Percentiles rank a stretch among this genome's conserved stretches.
Conservation (phyloP, 148 eudicot species). For the Persicaria tinctoria region DNA sequence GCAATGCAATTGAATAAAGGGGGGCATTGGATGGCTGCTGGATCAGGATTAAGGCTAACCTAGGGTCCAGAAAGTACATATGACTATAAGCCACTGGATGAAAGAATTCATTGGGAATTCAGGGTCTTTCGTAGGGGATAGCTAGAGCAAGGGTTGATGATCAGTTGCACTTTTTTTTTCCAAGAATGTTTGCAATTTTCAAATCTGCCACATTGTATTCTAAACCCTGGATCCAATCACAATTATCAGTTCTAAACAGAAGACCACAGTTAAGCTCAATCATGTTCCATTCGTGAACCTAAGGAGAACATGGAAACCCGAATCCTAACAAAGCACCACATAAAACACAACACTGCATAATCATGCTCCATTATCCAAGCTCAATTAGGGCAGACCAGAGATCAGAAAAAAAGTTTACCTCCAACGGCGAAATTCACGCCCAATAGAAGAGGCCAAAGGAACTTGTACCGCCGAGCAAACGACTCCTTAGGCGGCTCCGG, state of each 20-base stretch:
- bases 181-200: not conserved
- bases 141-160: not conserved
- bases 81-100: too few species aligned
- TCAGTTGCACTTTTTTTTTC: not conserved
- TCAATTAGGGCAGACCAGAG: not conserved
- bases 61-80: too few species aligned
- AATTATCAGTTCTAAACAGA: not conserved
- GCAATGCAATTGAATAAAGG: not conserved
- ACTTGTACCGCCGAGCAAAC: constrained; percentile 59
- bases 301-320: not conserved
- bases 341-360: not conserved
- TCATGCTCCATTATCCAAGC: not conserved
- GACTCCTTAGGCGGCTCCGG: constrained; percentile 26
- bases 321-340: not conserved
- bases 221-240: not conserved
- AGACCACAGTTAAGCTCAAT: constrained; percentile 1
- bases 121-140: not conserved
- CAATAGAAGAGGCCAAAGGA: constrained; percentile 69
- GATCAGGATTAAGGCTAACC: not conserved
- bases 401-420: constrained; percentile 36
- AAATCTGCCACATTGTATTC: not conserved
- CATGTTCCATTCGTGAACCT: not conserved
- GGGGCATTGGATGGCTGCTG: not conserved
- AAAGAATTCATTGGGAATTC: not conserved
- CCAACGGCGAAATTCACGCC: constrained; percentile 68